Evolutionary conservation across 2,329 filamentous ascomycete species (phyloP).

Genomic region (Fusarium sp.): DNA sequence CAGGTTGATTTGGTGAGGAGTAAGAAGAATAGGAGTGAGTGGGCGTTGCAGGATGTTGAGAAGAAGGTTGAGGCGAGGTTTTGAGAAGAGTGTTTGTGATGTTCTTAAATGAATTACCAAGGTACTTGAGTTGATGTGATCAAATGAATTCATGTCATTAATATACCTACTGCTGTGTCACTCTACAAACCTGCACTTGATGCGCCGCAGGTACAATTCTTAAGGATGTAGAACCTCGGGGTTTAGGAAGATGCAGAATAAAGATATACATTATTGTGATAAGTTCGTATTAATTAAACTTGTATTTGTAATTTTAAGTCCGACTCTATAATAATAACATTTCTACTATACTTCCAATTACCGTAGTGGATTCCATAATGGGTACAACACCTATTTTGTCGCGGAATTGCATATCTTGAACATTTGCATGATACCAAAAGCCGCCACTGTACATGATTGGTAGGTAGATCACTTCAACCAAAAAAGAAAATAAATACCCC

Average conservation of each 20-base stretch:
- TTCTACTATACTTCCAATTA: no score
- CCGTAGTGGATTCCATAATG: background rate
- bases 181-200: no score
- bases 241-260: no score
- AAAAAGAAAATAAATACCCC: background rate
- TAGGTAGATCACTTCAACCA: background rate
- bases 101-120: background rate
- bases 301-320: background rate
- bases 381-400: background rate
- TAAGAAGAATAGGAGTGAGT: slow-evolving; percentile 72
- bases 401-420: background rate
- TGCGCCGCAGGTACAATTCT: no score
- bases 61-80: slow-evolving; percentile 56
- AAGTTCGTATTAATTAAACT: background rate
- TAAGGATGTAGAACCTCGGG: background rate
- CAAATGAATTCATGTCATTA: background rate
- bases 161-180: background rate
- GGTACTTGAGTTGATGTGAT: background rate
- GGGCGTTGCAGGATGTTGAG: slow-evolving; percentile 77
- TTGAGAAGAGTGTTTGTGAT: slow-evolving; percentile 12
- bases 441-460: background rate
- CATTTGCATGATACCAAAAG: background rate
- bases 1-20: slow-evolving; percentile 80
- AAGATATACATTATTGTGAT: background rate
- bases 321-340: no score